Evolutionary conservation across 257 asterid species (phyloP), one percentile per base, ranked within the genome.

Genomic region (Scutellaria baicalensis): DNA sequence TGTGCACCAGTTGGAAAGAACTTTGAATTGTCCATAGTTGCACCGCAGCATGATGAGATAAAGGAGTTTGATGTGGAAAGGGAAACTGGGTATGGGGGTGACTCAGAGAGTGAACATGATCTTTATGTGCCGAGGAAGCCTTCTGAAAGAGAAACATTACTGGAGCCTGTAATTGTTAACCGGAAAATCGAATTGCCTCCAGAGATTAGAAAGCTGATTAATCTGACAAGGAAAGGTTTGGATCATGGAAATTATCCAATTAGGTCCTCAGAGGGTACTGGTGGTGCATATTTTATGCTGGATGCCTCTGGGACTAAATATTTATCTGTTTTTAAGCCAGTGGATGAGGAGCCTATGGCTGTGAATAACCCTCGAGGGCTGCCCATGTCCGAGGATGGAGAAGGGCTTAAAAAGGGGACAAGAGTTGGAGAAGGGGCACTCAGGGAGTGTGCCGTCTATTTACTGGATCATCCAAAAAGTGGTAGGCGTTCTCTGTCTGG

Each of bases 341-440:
- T 77, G 43, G 98, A 92, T 33, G 98, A 92, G 84, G 98, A 92
- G 83, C 98, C 98, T 9, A 81, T 86, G 97, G 98, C 97, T 42
- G 76, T 71, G 77, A 92, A 89, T 74, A 89, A 92, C 75, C 98
- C 98, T 9, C 89, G 84, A 43, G 98, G 96, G 56, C 85, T 92
- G 70, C 98, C 98, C 18, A 63, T 85, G 71, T 92, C 97, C 0
- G 84, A 83, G 42, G 87, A 88, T 70, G 97, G 97, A 13, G 97
- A 86, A 83, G 98, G 98, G 60, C 68, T 89, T 82, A 92, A 92
- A 80, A 89, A 89, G 81, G 98, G 98, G 74, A 92, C 98, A 0
- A 81, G 87, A 78, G 97, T 89, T 43, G 98, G 98, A 6, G 98
- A 89, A 72, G 97, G 97, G 60, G 98, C 92, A 36, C 40, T 89